Conservation (phyloP, 768 basidiomycete genomes). For the Suillus clintonianus region DNA sequence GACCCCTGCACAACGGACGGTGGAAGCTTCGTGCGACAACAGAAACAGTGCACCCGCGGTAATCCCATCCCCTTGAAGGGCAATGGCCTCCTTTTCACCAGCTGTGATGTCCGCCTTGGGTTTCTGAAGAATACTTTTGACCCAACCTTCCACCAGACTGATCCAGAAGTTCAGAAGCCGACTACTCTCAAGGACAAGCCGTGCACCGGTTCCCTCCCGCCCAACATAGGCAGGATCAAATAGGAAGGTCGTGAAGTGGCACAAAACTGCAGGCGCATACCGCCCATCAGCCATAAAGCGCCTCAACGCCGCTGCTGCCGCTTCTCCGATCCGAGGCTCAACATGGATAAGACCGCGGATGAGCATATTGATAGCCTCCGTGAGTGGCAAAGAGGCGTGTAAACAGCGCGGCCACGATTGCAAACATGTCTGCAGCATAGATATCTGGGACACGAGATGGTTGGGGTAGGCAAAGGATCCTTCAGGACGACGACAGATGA, state of each 20-base stretch:
- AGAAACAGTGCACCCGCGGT: slow-evolving; percentile 77
- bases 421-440: slow-evolving; percentile 73
- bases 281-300: slow-evolving; percentile 67
- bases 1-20: slow-evolving; percentile 60
- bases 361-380: slow-evolving; percentile 75
- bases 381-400: slow-evolving; percentile 50
- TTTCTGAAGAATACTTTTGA: slow-evolving; percentile 46
- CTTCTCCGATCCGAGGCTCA: slow-evolving; percentile 72
- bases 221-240: slow-evolving; percentile 69
- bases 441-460: slow-evolving; percentile 60
- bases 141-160: slow-evolving; percentile 70
- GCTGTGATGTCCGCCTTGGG: slow-evolving; percentile 38
- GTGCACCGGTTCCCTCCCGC: slow-evolving; percentile 62
- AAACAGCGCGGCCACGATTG: slow-evolving; percentile 85
- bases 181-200: slow-evolving; percentile 66
- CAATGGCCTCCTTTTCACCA: slow-evolving; percentile 44
- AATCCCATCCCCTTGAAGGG: slow-evolving; percentile 57
- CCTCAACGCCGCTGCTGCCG: slow-evolving; percentile 65
- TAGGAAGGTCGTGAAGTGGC: slow-evolving; percentile 68
- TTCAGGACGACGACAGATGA: slow-evolving; percentile 70
- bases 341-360: slow-evolving; percentile 83
- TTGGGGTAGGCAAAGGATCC: slow-evolving; percentile 67
- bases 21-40: slow-evolving; percentile 54
- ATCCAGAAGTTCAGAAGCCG: slow-evolving; percentile 76
- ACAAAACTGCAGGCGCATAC: slow-evolving; percentile 58